Conservation (phyloP, 2,329 filamentous ascomycete genomes). For the Colletotrichum simmondsii region DNA sequence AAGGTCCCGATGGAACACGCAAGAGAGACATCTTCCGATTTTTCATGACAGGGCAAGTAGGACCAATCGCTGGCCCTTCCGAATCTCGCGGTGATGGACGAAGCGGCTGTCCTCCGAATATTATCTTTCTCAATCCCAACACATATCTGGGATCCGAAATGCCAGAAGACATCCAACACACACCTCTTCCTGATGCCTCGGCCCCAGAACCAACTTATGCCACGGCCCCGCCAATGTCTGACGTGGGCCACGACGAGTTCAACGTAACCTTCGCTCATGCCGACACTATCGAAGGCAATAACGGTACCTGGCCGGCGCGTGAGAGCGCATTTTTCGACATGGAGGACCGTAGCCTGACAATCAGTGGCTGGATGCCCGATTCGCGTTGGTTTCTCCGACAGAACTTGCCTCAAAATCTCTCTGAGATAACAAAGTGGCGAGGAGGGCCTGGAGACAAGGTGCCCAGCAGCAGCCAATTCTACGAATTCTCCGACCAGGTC, state of each 20-base stretch:
- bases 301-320: constrained; percentile 46
- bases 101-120: background rate
- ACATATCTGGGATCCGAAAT: constrained; percentile 48
- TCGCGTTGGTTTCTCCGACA: constrained; percentile 47
- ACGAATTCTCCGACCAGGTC: constrained; percentile 45
- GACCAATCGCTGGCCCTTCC: background rate
- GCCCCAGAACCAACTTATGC: constrained; percentile 15
- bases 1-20: constrained; percentile 17
- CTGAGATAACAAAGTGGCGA: constrained; percentile 45
- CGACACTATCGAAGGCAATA: constrained; percentile 38
- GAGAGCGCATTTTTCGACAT: constrained; percentile 48
- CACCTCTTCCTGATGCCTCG: background rate
- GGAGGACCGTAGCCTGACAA: constrained; percentile 50
- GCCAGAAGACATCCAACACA: constrained; percentile 15
- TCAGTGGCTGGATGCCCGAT: constrained; percentile 57
- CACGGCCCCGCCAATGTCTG: background rate
- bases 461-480: constrained; percentile 32
- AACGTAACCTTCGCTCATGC: constrained; percentile 25
- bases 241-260: background rate
- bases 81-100: background rate
- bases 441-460: background rate
- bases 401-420: constrained; percentile 43
- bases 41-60: constrained; percentile 16
- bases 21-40: constrained; percentile 29
- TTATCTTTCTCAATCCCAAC: constrained; percentile 54